Conservation (phyloP, 1,284 basidiomycete genomes). For the Pisolithus thermaeus region DNA sequence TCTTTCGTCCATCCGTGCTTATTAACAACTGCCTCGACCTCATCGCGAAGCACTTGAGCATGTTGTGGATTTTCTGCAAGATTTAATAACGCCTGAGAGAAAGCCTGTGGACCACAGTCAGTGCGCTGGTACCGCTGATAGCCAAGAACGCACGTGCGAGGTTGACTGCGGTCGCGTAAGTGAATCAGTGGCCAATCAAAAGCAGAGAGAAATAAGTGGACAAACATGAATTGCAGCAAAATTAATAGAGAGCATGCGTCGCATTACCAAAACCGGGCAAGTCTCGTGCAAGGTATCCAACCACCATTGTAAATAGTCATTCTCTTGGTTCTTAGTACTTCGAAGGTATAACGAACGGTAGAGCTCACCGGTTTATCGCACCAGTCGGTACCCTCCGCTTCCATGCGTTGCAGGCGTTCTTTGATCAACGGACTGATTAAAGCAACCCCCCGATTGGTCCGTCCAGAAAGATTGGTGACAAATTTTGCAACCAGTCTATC, state of each 20-base stretch:
- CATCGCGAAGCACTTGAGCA: constrained; percentile 36
- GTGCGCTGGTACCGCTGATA: not conserved
- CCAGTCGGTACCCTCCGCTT: constrained; percentile 31
- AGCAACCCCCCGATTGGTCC: constrained; percentile 10
- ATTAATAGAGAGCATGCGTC: constrained; percentile 31
- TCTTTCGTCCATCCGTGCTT: constrained; percentile 41
- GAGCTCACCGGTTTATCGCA: constrained; percentile 32
- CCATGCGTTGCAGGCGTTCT: constrained; percentile 28
- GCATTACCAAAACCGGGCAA: constrained; percentile 24
- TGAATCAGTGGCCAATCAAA: constrained; percentile 2
- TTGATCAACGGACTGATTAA: constrained; percentile 32
- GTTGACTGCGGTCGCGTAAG: constrained; percentile 19
- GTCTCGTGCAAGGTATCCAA: constrained; percentile 31
- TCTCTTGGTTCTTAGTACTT: constrained; percentile 17
- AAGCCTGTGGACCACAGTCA: constrained; percentile 12
- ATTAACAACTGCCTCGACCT: constrained; percentile 33
- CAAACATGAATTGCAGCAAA: constrained; percentile 31
- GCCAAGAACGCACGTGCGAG: constrained; percentile 10
- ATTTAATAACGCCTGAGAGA: constrained; percentile 32
- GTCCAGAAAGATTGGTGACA: constrained; percentile 19
- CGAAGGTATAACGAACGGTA: no score
- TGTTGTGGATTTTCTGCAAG: constrained; percentile 36
- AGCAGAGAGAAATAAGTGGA: not conserved
- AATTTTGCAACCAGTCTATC: constrained; percentile 10
- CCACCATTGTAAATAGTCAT: constrained; percentile 40